Evolutionary conservation across 306 rosid species (phyloP), one percentile per base, ranked within the genome.

Genomic region (Phaseolus lunatus): DNA sequence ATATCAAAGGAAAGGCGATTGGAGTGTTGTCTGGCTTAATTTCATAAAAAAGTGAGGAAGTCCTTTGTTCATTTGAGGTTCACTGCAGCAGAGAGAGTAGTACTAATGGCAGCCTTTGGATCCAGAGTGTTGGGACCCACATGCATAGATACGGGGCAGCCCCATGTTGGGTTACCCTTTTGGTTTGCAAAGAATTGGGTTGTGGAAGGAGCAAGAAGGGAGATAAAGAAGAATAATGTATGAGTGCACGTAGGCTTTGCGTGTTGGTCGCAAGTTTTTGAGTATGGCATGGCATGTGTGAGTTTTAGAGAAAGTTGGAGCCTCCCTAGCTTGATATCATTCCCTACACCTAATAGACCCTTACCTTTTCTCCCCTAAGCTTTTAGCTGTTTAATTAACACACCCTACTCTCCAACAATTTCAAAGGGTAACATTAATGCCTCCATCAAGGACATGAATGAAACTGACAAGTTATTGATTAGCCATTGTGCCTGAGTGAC

Each of bases 181-280:
- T 31, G 13, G 15, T 53, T 58, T 56, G 82, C 50, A 54, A 53
- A 67, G 74, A 58, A 69, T 41, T 82, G 78, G 82, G 72, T 66
- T 67, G 87, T 58, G 86, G 70, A 78, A 85, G 22, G 18, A 14
- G 15, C n/a, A 41, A 53, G 81, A 47, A 56, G 63, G 44, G 70
- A 43, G 15, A 43, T 43, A 45, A 61, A 52, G 79, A 75, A 86
- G 82, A 87, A 88, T 85, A 90, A 87, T 85, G 90, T 63, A 89
- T 63, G 94, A 86, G 89, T 86, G 88, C 85, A 91, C 88, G 86
- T 86, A 85, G 93, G 89, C 84, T 87, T 90, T 92, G 97, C 96
- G 97, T 92, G 96, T 92, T 84, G 88, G 57, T 26, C 49, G 44
- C 83, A 87, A 85, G 87, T 75, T 87, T 88, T 86, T 88, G 88